phyloP scores from a whole-genome alignment of 116 monocot species.

The Cymodocea nodosa region DNA sequence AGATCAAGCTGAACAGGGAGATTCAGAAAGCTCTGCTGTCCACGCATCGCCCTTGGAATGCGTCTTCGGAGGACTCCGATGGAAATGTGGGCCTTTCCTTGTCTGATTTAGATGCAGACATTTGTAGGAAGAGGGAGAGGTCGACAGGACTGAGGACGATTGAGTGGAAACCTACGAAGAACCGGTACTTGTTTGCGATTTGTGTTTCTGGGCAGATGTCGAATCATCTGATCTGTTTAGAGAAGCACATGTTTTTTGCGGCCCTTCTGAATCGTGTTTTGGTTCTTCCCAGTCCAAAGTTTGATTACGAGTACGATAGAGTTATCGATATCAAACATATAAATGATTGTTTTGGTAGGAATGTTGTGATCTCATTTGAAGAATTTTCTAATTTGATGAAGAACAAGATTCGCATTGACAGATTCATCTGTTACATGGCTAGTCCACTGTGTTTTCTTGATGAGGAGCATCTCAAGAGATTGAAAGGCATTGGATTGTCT shows the following conservation, averaged over 20 bases:
- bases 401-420: conserved; percentile 59
- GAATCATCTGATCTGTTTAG: conserved; percentile 87
- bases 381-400: conserved; percentile 51
- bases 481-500: conserved; percentile 57
- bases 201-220: conserved; percentile 92
- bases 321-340: conserved; percentile 75
- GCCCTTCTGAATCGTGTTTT: conserved; percentile 63
- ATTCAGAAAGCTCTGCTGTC: conserved; percentile 63
- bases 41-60: conserved; percentile 26
- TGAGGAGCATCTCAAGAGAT: conserved; percentile 67
- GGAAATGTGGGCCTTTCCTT: conserved; percentile 20
- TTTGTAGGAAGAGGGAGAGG: conserved; percentile 41
- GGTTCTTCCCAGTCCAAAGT: conserved; percentile 61
- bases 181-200: conserved; percentile 66
- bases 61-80: conserved; percentile 5
- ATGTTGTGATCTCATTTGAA: conserved; percentile 73
- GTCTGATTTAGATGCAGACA: conserved; percentile 9
- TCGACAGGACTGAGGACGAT: conserved; percentile 31
- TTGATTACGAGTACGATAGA: conserved; percentile 75
- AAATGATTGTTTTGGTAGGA: conserved; percentile 74
- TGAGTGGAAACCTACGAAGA: conserved; percentile 79
- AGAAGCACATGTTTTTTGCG: conserved; percentile 98
- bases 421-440: conserved; percentile 77
- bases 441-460: conserved; percentile 78
- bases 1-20: conserved; percentile 65